Evolutionary conservation across 169 alveolate species (phyloP).

Genomic region (Eimeria sp.): DNA sequence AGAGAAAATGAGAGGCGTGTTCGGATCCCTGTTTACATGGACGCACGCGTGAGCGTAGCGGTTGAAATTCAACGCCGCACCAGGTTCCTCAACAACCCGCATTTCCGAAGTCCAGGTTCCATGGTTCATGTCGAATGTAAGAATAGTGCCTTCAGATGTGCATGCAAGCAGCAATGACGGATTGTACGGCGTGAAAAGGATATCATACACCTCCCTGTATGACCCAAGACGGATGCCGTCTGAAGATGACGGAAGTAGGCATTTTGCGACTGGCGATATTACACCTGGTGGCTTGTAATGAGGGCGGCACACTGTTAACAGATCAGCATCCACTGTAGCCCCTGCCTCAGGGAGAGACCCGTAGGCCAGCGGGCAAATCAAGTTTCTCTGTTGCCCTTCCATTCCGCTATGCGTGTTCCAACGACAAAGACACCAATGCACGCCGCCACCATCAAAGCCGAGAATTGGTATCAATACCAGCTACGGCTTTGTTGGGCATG

Average conservation of each 20-base stretch:
- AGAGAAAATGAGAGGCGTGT: slow-evolving; percentile 28
- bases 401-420: neutral
- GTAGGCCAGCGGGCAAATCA: slow-evolving; percentile 37
- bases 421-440: neutral
- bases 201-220: neutral
- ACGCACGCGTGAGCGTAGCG: neutral
- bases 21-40: slow-evolving; percentile 46
- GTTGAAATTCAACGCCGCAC: neutral
- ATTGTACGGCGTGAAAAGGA: slow-evolving; percentile 12
- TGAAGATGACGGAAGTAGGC: neutral
- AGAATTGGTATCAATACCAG: neutral
- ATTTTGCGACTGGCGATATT: slow-evolving; percentile 18
- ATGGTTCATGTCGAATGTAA: slow-evolving; percentile 41
- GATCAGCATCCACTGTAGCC: slow-evolving; percentile 51
- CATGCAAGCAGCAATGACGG: slow-evolving; percentile 43
- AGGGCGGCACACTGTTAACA: slow-evolving; percentile 44
- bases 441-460: neutral
- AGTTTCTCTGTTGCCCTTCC: slow-evolving; percentile 10
- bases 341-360: slow-evolving; percentile 67
- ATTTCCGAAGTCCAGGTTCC: slow-evolving; percentile 34
- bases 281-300: slow-evolving; percentile 61
- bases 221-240: neutral
- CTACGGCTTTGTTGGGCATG: neutral
- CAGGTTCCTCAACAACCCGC: slow-evolving; percentile 13
- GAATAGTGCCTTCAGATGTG: slow-evolving; percentile 21